Evolutionary conservation across 140 eudicot genomes (phyloP).

Genomic region (Senecio squalidus): DNA sequence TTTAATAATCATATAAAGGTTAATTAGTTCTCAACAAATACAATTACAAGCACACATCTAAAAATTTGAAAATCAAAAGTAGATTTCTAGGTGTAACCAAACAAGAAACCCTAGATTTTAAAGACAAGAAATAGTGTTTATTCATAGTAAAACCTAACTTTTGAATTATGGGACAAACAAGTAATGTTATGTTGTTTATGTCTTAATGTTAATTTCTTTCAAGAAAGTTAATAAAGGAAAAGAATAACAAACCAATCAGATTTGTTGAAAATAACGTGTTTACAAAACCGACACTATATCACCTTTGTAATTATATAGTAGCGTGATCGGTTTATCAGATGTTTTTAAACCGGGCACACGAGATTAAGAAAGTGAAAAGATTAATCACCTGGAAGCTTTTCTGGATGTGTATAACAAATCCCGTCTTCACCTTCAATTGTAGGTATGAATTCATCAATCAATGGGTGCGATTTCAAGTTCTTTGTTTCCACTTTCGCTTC

Average conservation of each 20-base stretch:
- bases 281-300: neutral
- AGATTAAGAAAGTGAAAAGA: neutral
- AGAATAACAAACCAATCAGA: neutral
- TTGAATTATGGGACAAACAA: conserved; percentile 23
- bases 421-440: conserved; percentile 99
- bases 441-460: conserved; percentile 94
- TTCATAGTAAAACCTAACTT: conserved; percentile 25
- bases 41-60: neutral
- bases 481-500: conserved; percentile 88
- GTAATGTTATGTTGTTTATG: conserved; percentile 3
- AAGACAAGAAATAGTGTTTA: conserved; percentile 14
- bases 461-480: conserved; percentile 72
- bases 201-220: neutral
- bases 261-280: conserved; percentile 1
- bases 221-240: neutral
- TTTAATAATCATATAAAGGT: too few species aligned
- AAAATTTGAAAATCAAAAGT: conserved; percentile 20
- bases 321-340: neutral
- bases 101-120: conserved; percentile 31
- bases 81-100: conserved; percentile 35
- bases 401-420: conserved; percentile 97
- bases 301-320: conserved; percentile 1
- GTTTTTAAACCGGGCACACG: neutral
- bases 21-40: neutral
- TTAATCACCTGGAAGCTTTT: conserved; percentile 87